These are phyloP conservation scores for Sisymbrium altissimum DNA, from an alignment of 345 rosid genomes.

Conservation along the genomic window DNA sequence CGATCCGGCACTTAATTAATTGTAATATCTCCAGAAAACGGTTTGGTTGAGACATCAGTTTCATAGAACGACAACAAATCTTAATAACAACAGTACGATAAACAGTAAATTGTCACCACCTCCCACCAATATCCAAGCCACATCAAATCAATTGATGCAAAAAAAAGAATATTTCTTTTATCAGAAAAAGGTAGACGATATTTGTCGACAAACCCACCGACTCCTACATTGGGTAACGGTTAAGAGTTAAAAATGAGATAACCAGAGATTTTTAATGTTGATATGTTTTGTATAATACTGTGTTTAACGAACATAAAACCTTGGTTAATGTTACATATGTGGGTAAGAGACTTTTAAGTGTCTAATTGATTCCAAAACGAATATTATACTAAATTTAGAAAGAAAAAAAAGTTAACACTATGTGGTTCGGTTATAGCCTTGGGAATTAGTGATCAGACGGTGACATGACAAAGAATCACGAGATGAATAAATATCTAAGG, in stretches of 20 bases:
- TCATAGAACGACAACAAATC: constrained; percentile 8
- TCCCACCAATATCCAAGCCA: constrained; percentile 20
- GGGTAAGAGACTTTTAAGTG: neutral
- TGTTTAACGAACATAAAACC: neutral
- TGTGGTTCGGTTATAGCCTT: constrained; percentile 15
- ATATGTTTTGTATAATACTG: neutral
- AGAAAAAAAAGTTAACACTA: constrained; percentile 4
- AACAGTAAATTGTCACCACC: constrained; percentile 13
- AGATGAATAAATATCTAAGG: neutral
- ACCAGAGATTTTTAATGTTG: neutral
- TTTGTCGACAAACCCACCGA: constrained; percentile 23
- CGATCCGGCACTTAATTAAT: neutral
- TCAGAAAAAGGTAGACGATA: neutral
- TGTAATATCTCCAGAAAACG: neutral
- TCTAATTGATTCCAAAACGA: neutral
- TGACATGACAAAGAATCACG: neutral
- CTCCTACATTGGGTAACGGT: constrained; percentile 24
- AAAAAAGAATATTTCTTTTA: neutral
- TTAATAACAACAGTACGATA: neutral
- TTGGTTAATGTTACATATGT: neutral
- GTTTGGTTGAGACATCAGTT: constrained; percentile 30
- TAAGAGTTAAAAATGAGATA: constrained; percentile 4
- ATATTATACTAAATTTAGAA: constrained; percentile 23
- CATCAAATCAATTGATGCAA: neutral
- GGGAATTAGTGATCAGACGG: constrained; percentile 11